Evolutionary conservation across 768 basidiomycete genomes (phyloP).

Genomic region (Tricholoma bakamatsutake): DNA sequence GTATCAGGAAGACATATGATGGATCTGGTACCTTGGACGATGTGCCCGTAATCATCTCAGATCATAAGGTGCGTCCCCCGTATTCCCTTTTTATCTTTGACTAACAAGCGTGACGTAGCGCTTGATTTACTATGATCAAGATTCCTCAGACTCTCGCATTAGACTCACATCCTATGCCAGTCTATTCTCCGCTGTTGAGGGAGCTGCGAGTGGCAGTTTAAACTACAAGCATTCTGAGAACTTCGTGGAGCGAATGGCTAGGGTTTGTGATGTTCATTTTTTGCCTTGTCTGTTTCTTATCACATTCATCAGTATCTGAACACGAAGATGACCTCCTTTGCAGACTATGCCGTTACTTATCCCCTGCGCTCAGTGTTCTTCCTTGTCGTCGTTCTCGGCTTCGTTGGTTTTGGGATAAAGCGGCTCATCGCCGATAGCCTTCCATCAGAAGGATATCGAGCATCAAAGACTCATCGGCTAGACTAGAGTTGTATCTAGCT

Average conservation of each 20-base stretch:
- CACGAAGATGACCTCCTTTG: slow-evolving; percentile 30
- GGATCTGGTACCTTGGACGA: slow-evolving; percentile 28
- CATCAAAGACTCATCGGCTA: slow-evolving; percentile 21
- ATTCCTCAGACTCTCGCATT: slow-evolving; percentile 49
- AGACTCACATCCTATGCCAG: slow-evolving; percentile 42
- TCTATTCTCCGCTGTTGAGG: slow-evolving; percentile 69
- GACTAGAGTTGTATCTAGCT: slow-evolving; percentile 15
- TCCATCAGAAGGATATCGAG: slow-evolving; percentile 17
- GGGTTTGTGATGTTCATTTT: slow-evolving; percentile 34
- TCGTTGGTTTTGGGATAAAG: slow-evolving; percentile 24
- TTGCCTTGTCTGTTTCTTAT: background rate
- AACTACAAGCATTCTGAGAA: slow-evolving; percentile 64
- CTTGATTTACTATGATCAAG: slow-evolving; percentile 72
- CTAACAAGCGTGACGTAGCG: slow-evolving; percentile 32
- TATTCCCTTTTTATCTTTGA: background rate
- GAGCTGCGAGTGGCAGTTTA: slow-evolving; percentile 46
- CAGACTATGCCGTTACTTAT: slow-evolving; percentile 30
- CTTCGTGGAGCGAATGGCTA: slow-evolving; percentile 55
- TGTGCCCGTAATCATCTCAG: slow-evolving; percentile 62
- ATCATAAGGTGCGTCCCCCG: slow-evolving; percentile 58
- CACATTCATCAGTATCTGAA: slow-evolving; percentile 32
- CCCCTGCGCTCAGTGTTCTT: slow-evolving; percentile 29
- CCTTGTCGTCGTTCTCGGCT: slow-evolving; percentile 20
- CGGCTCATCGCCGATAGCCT: slow-evolving; percentile 18
- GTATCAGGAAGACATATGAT: slow-evolving; percentile 34